phyloP scores from a whole-genome alignment of 208 protist genomes.

The Trypanosoma rangeli region DNA sequence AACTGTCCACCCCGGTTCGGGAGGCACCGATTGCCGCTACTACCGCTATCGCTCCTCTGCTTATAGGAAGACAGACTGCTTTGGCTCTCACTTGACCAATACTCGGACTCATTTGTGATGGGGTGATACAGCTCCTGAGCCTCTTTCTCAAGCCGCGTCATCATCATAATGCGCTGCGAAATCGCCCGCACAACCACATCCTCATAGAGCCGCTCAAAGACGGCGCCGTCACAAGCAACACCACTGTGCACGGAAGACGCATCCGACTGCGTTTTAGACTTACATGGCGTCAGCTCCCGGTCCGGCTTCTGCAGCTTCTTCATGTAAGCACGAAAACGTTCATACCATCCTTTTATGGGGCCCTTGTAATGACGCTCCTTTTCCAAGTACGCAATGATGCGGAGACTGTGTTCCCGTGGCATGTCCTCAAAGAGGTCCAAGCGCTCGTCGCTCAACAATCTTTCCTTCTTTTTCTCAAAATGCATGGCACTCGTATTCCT shows the following conservation, averaged over 20 bases:
- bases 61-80: neutral
- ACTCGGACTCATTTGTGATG: constrained; percentile 21
- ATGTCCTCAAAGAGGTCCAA: constrained; percentile 29
- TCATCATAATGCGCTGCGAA: constrained; percentile 27
- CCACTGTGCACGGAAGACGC: constrained; percentile 16
- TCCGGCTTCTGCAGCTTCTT: constrained; percentile 20
- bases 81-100: neutral
- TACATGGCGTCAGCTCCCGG: neutral
- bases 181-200: constrained; percentile 32
- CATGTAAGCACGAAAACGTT: constrained; percentile 42
- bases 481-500: constrained; percentile 19
- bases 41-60: neutral
- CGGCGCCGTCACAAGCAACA: constrained; percentile 9
- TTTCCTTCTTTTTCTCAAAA: constrained; percentile 28
- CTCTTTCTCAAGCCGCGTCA: constrained; percentile 37
- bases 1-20: neutral
- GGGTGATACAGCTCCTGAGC: constrained; percentile 31
- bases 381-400: constrained; percentile 36
- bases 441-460: constrained; percentile 19
- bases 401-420: constrained; percentile 25
- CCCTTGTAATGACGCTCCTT: constrained; percentile 44
- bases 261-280: neutral
- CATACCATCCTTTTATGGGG: constrained; percentile 42
- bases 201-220: constrained; percentile 44
- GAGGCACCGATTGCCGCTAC: constrained; percentile 1